A percentile compares a stretch with the other conserved stretches of the same genome.
Evolutionary conservation across 1,139 yeast genomes (phyloP).

Genomic region (Scheffersomyces quercinus): DNA sequence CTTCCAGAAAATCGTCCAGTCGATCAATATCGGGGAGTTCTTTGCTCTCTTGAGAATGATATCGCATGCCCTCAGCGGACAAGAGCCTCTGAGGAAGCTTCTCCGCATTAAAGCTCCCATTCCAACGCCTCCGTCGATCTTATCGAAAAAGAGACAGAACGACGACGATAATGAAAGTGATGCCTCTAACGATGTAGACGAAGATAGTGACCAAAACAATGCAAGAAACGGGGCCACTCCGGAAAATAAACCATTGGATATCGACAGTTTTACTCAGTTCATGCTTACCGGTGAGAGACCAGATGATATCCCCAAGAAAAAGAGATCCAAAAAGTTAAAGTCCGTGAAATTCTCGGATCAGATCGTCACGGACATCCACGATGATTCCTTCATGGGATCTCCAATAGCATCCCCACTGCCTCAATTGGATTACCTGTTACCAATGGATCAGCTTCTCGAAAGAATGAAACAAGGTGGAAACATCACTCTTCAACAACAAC

Average conservation of each 20-base stretch:
- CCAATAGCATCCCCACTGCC: constrained; percentile 28
- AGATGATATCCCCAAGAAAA: constrained; percentile 33
- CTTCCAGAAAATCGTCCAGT: constrained; percentile 49
- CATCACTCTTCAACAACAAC: constrained; percentile 14
- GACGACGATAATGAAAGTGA: constrained; percentile 41
- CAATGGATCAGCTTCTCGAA: constrained; percentile 70
- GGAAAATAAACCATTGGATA: constrained; percentile 46
- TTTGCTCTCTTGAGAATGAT: constrained; percentile 69
- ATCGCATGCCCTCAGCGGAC: constrained; percentile 54
- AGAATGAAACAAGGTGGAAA: constrained; percentile 30
- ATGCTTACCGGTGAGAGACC: constrained; percentile 73
- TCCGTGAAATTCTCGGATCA: constrained; percentile 74
- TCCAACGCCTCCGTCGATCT: constrained; percentile 68
- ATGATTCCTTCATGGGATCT: constrained; percentile 22
- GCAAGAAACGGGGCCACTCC: background rate
- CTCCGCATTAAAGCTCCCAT: constrained; percentile 56
- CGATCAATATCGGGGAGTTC: constrained; percentile 72
- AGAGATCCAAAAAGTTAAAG: constrained; percentile 44
- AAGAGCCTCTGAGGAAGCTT: constrained; percentile 50
- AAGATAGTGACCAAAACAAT: background rate
- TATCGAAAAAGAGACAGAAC: constrained; percentile 53
- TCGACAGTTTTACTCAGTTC: constrained; percentile 74
- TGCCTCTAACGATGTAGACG: background rate
- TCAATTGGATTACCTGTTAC: constrained; percentile 57
- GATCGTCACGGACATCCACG: constrained; percentile 47